These are phyloP conservation scores for Bruguiera gymnorhiza DNA, from an alignment of 345 rosid species.

Conservation along the genomic window DNA sequence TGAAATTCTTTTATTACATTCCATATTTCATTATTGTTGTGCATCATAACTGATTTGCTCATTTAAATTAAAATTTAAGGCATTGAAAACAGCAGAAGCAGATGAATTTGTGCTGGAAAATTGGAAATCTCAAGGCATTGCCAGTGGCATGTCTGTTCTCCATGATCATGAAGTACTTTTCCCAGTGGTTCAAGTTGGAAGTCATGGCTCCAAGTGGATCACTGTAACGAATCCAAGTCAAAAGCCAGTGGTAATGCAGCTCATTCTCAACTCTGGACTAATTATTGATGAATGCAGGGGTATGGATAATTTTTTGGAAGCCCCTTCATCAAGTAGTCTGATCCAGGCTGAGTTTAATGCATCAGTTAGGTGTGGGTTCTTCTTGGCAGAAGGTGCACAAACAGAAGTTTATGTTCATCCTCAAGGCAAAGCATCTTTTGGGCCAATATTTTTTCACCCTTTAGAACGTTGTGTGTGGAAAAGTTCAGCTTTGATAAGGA, in stretches of 20 bases:
- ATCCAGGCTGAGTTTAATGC: conserved; percentile 18
- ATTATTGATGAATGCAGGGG: conserved; percentile 51
- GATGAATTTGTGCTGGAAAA: conserved; percentile 51
- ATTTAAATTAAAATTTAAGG: conserved; percentile 32
- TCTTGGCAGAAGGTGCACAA: conserved; percentile 41
- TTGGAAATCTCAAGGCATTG: conserved; percentile 62
- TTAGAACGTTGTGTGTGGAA: conserved; percentile 61
- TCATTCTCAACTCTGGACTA: conserved; percentile 59
- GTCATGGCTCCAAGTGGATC: conserved; percentile 50
- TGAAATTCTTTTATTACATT: neutral
- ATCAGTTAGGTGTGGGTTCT: conserved; percentile 45
- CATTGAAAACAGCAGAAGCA: conserved; percentile 30
- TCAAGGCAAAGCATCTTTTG: conserved; percentile 46
- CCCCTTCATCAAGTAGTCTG: conserved; percentile 24
- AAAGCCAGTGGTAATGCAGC: conserved; percentile 67
- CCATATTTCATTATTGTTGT: neutral
- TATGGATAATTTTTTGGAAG: conserved; percentile 30
- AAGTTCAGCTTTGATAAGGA: conserved; percentile 61
- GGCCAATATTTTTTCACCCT: conserved; percentile 65
- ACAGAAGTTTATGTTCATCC: conserved; percentile 60
- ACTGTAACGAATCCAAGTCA: conserved; percentile 64
- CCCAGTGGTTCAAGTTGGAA: conserved; percentile 48
- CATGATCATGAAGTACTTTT: conserved; percentile 49
- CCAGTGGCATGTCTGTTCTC: conserved; percentile 48
- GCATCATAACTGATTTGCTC: conserved; percentile 11